Evolutionary conservation across 164 flowering plant genomes (phyloP).

Genomic region (Aristolochia contorta): DNA sequence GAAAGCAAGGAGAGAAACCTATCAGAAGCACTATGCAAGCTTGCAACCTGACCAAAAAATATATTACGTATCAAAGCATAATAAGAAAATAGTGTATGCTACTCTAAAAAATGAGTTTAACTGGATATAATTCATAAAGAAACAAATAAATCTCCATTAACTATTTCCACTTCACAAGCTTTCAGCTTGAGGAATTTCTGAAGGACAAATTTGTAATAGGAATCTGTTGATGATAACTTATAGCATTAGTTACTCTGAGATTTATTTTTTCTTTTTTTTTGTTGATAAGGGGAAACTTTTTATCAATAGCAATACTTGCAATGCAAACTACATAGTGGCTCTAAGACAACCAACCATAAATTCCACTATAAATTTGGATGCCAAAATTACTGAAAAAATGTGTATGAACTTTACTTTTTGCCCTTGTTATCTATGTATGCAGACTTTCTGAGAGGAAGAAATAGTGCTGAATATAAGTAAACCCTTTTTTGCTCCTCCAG

Average conservation of each 20-base stretch:
- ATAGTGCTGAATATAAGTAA: conserved; percentile 56
- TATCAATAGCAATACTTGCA: too few relatives aligned
- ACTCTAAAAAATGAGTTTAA: too few relatives aligned
- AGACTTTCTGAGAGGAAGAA: conserved; percentile 59
- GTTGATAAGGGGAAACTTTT: too few relatives aligned
- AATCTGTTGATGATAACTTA: conserved; percentile 29
- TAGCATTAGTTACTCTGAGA: too few relatives aligned
- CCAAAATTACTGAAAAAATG: background rate
- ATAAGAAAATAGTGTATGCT: background rate
- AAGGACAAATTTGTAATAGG: conserved; percentile 57
- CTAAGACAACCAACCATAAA: background rate
- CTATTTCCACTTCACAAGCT: conserved; percentile 71
- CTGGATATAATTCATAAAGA: background rate
- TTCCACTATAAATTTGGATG: background rate
- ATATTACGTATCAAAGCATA: background rate
- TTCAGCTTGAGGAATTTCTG: conserved; percentile 77
- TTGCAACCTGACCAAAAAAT: conserved; percentile 41
- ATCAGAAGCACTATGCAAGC: conserved; percentile 48
- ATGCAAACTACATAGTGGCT: too few relatives aligned
- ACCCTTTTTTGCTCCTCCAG: conserved; percentile 77
- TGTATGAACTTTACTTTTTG: conserved; percentile 37
- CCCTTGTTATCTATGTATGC: conserved; percentile 43
- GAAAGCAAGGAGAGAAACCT: conserved; percentile 56
- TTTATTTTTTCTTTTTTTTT: too few relatives aligned
- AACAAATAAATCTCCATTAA: background rate